These are phyloP conservation scores for Backusella morwellensis DNA, from an alignment of 192 early-diverging fungal genomes.

Conservation along the genomic window DNA sequence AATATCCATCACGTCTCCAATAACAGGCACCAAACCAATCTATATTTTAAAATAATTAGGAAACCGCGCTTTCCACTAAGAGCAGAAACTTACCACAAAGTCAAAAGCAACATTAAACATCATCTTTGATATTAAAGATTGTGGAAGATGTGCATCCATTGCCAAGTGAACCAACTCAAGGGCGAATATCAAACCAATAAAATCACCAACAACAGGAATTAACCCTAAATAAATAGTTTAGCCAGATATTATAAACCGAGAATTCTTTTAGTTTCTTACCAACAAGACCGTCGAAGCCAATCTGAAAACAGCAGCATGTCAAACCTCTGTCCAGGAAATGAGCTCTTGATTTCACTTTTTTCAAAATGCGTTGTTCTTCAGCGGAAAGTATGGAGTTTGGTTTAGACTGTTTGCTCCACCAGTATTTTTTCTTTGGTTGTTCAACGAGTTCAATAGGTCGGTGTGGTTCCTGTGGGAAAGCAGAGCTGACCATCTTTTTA, in stretches of 20 bases:
- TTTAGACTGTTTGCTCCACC: constrained; percentile 8
- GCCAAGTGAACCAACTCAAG: constrained; percentile 36
- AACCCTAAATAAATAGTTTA: constrained; percentile 31
- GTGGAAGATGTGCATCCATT: constrained; percentile 41
- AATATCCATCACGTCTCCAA: constrained; percentile 47
- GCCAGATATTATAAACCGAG: neutral
- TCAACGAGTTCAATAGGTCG: neutral
- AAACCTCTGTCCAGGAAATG: constrained; percentile 41
- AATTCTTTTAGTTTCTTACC: constrained; percentile 27
- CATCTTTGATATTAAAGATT: constrained; percentile 33
- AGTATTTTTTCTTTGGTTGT: constrained; percentile 11
- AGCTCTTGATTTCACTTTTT: constrained; percentile 38
- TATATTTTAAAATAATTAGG: constrained; percentile 6
- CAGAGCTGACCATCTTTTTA: neutral
- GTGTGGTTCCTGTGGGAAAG: neutral
- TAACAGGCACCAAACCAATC: constrained; percentile 44
- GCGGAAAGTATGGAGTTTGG: neutral
- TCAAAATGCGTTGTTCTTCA: constrained; percentile 27
- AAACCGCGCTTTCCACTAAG: neutral
- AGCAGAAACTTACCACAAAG: constrained; percentile 36
- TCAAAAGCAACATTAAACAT: constrained; percentile 42
- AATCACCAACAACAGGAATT: constrained; percentile 45
- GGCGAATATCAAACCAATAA: constrained; percentile 35
- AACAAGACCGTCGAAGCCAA: constrained; percentile 43
- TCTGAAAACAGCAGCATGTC: constrained; percentile 27